Conservation (phyloP, 768 basidiomycete genomes). For the Macrolepiota albuminosa region DNA sequence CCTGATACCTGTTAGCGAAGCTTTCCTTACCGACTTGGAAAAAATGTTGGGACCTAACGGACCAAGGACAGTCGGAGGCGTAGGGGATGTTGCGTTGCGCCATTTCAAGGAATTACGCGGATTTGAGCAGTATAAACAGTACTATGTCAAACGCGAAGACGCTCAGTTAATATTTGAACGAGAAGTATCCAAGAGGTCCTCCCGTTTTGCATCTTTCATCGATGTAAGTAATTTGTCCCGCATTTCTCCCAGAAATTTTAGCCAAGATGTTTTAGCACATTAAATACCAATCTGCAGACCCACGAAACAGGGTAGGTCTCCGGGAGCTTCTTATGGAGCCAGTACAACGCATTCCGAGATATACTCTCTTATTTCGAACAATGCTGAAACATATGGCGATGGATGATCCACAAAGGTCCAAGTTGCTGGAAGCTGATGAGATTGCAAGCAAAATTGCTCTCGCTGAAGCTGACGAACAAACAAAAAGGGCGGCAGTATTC, state of each 20-base stretch:
- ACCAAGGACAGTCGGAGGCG: constrained; percentile 47
- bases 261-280: constrained; percentile 49
- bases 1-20: constrained; percentile 84
- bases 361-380: constrained; percentile 86
- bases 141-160: constrained; percentile 90
- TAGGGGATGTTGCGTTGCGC: constrained; percentile 81
- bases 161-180: constrained; percentile 85
- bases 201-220: constrained; percentile 80
- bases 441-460: constrained; percentile 87
- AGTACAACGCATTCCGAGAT: constrained; percentile 92
- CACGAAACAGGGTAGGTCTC: constrained; percentile 78
- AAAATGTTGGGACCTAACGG: constrained; percentile 67
- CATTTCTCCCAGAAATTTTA: neutral
- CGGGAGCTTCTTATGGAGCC: constrained; percentile 95
- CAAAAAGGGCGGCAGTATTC: constrained; percentile 83
- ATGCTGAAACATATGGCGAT: constrained; percentile 90
- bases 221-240: constrained; percentile 53
- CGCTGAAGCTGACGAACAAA: constrained; percentile 90
- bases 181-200: constrained; percentile 75
- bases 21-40: constrained; percentile 80
- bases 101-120: constrained; percentile 84
- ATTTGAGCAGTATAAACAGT: constrained; percentile 89
- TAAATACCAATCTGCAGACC: constrained; percentile 77
- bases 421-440: constrained; percentile 79
- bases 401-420: constrained; percentile 70